A percentile compares a stretch with the other conserved stretches of the same genome.
phyloP scores from a whole-genome alignment of 2,329 filamentous ascomycete species.

The Ceratocystis cubensis region DNA sequence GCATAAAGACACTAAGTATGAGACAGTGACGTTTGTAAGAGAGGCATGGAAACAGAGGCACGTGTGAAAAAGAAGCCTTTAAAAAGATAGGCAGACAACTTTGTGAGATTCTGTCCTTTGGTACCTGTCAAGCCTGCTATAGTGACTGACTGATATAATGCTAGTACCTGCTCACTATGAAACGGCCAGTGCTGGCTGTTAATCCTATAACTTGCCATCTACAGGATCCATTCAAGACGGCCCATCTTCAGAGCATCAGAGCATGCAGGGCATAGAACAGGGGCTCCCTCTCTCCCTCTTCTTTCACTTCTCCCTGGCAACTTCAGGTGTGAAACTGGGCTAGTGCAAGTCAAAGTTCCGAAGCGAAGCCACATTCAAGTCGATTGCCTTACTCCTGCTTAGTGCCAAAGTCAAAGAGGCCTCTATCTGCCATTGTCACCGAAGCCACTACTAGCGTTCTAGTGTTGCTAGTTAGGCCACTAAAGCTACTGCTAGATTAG shows the following conservation, averaged over 20 bases:
- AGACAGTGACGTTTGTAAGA: not conserved
- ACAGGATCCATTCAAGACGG: too few species aligned
- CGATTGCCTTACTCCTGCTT: not conserved
- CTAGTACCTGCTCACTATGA: not conserved
- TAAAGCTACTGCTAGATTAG: too few species aligned
- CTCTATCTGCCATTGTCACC: too few species aligned
- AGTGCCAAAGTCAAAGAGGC: too few species aligned
- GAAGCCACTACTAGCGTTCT: too few species aligned
- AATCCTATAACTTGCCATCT: too few species aligned
- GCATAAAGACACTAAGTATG: not conserved
- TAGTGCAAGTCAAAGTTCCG: conserved; percentile 6
- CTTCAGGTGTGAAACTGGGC: not conserved
- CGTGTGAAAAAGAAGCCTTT: not conserved
- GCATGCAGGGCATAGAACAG: too few species aligned
- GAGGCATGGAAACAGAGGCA: not conserved
- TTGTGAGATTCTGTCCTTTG: not conserved
- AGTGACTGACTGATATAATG: not conserved
- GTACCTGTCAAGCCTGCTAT: conserved; percentile 1
- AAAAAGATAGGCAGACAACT: not conserved
- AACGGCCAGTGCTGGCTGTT: not conserved
- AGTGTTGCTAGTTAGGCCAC: too few species aligned
- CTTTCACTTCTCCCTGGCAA: not conserved
- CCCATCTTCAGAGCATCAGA: too few species aligned
- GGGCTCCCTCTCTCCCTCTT: not conserved
- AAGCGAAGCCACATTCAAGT: not conserved